phyloP scores from a whole-genome alignment of 176 grass and related monocot species.

The Rhipidocladum racemiflorum region DNA sequence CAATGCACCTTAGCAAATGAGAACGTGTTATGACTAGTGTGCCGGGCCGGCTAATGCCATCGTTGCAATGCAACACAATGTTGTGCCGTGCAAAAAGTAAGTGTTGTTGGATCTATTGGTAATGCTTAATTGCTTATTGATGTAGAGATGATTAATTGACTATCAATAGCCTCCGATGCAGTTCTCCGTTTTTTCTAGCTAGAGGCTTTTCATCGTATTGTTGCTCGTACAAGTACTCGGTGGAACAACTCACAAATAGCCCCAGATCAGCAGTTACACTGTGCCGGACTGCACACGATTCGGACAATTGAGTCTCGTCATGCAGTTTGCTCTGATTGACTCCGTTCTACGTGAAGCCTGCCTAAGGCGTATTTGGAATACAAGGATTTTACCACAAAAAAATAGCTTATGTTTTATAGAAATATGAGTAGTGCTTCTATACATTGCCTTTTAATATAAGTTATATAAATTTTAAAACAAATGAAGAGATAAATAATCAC shows the following conservation, averaged over 20 bases:
- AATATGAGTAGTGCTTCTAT: too few species aligned
- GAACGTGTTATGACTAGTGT: background rate
- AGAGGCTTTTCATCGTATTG: background rate
- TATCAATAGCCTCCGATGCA: constrained; percentile 13
- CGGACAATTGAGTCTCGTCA: too few species aligned
- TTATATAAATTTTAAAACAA: too few species aligned
- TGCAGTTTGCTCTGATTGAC: too few species aligned
- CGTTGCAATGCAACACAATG: background rate
- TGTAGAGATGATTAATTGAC: background rate
- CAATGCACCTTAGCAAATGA: background rate
- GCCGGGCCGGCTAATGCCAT: background rate
- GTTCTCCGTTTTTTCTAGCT: background rate
- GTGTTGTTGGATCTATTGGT: background rate
- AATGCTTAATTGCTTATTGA: background rate
- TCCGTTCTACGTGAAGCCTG: background rate
- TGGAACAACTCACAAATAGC: too few species aligned
- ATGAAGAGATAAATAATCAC: too few species aligned
- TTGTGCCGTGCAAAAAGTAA: background rate
- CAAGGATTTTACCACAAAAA: background rate
- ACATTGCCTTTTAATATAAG: too few species aligned
- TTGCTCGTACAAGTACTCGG: too few species aligned
- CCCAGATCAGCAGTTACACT: too few species aligned
- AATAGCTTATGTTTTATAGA: background rate
- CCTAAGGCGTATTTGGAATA: background rate
- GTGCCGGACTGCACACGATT: background rate